These are phyloP conservation scores for Neurospora sp. DNA, from an alignment of 2,329 filamentous ascomycete genomes.

Conservation along the genomic window DNA sequence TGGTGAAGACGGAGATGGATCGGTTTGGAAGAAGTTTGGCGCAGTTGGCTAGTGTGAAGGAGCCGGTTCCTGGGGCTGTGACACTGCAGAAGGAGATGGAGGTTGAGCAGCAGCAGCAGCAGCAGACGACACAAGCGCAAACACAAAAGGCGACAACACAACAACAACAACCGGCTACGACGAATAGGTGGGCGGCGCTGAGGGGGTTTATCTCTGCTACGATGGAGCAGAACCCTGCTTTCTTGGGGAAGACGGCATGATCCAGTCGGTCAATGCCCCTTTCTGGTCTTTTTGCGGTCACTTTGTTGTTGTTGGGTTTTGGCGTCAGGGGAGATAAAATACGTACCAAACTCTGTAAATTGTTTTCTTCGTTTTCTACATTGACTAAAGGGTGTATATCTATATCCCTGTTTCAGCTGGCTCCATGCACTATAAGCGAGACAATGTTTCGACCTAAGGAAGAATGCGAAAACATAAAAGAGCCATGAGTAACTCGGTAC, in stretches of 20 bases:
- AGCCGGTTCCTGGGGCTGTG: too few relatives aligned
- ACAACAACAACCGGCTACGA: constrained; percentile 26
- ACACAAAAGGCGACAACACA: too few relatives aligned
- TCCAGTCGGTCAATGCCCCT: not conserved
- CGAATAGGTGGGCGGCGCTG: constrained; percentile 68
- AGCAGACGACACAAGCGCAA: too few relatives aligned
- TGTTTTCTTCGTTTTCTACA: not conserved
- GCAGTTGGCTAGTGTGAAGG: too few relatives aligned
- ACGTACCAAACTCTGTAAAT: not conserved
- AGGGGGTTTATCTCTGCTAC: constrained; percentile 76
- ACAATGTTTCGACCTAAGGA: not conserved
- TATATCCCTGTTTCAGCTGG: not conserved
- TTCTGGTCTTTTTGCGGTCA: not conserved
- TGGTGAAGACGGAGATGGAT: constrained; percentile 73
- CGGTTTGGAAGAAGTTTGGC: constrained; percentile 79
- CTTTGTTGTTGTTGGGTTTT: not conserved
- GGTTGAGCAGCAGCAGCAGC: too few relatives aligned
- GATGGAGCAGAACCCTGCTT: constrained; percentile 81
- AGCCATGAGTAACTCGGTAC: not conserved
- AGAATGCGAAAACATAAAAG: not conserved
- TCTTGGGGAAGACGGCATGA: constrained; percentile 30
- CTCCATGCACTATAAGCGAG: not conserved
- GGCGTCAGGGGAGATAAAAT: too few relatives aligned
- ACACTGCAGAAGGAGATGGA: too few relatives aligned
- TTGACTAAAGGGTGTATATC: not conserved